Base-by-base conservation (phyloP, 768 basidiomycete genomes). In the Termitomyces sp. region DNA sequence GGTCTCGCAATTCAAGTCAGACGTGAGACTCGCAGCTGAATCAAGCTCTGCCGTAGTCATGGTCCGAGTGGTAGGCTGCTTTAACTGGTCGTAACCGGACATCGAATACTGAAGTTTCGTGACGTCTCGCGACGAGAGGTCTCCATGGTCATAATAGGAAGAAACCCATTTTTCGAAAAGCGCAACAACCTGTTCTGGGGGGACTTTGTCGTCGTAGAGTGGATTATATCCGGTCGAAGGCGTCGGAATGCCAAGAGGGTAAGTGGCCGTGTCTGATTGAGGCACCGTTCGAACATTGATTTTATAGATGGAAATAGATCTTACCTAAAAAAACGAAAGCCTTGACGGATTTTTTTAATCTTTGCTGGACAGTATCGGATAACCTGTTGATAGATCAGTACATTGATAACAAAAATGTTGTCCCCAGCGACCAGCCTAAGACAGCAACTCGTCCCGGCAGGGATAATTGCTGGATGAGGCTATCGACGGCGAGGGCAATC, bases 381-480 rank as follows among this genome's bases (percentile, higher is more conserved):
- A 70, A 54, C 5, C 41, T 55, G 4, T 55, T 60, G 45, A 72
- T 62, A 8, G 61, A 58, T 0, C 64, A 62, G 3, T 70, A 57
- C 22, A 66, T 51, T 5, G 66, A 53, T 42, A 66, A 52, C 10
- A 70, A 29, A 49, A 72, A 72, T 0, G 61, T 41, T 7, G 52
- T 62, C 0, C 72, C 73, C 52, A 72, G 44, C 4, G 72, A 73
- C 72, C 72, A 75, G 16, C 64, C 70, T 2, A 59, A 55, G 7
- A 72, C 52, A 16, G 62, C 58, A 2, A 72, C 58, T 37, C 41
- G 20, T 33, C 45, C 36, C 5, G 68, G 66, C 26, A 68, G 47
- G 1, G 49, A 36, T 13, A 62, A 60, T 33, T 58, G 26, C n/a
- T 61, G 31, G 13, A 73, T 68, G 22, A 73, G 28, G 4, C 63